Conservation (phyloP, 495 filamentous ascomycete genomes). For the Hyaloscypha hepaticicola region DNA sequence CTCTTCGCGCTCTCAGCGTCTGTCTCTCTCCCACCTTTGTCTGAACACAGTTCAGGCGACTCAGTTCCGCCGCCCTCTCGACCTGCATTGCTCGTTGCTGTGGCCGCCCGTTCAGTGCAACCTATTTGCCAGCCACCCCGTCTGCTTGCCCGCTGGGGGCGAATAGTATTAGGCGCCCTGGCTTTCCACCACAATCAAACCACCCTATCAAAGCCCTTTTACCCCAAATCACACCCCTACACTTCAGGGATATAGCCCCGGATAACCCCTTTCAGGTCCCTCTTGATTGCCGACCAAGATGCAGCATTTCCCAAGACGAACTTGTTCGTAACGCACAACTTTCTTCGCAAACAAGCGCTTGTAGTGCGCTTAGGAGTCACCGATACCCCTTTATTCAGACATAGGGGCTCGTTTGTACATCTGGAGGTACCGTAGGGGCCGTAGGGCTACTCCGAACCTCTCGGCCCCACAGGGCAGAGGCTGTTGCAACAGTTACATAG, state of each 20-base stretch:
- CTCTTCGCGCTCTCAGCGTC: not conserved
- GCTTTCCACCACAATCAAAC: conserved; percentile 4
- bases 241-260: conserved; percentile 4
- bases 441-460: not conserved
- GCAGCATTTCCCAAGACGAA: not conserved
- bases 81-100: not conserved
- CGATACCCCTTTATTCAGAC: not conserved
- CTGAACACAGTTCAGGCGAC: not conserved
- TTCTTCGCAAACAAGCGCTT: conserved; percentile 5
- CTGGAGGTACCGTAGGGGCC: not conserved
- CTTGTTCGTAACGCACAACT: not conserved
- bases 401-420: not conserved
- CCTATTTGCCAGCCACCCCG: conserved; percentile 15
- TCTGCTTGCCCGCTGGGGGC: conserved; percentile 12
- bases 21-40: not conserved
- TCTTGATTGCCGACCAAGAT: conserved; percentile 1
- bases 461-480: not conserved
- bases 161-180: conserved; percentile 29
- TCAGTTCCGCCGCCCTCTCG: not conserved
- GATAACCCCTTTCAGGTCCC: not conserved
- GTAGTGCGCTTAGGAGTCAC: not conserved
- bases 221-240: conserved; percentile 3
- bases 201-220: conserved; percentile 25
- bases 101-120: not conserved
- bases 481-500: not conserved